Conservation (phyloP, 148 eudicot genomes). For the Dianthus caryophyllus region DNA sequence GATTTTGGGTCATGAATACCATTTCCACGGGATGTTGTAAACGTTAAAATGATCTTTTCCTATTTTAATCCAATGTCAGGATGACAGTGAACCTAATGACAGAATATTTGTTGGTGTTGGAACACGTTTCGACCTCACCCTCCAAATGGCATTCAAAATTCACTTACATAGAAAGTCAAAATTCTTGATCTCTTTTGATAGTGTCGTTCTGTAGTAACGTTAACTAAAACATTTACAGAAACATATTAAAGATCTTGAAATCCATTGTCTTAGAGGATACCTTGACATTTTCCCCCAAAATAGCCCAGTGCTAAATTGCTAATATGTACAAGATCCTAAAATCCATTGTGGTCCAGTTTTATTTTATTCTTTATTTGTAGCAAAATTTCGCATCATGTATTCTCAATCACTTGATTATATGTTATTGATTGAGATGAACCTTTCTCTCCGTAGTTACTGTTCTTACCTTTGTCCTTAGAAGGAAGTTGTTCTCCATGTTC, state of each 20-base stretch:
- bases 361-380: no score
- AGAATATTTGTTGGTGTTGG: not conserved
- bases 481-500: conserved; percentile 1
- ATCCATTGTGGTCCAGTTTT: not conserved
- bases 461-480: not conserved
- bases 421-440: not conserved
- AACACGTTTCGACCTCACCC: conserved; percentile 2
- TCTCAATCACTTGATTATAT: not conserved
- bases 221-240: not conserved
- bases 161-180: not conserved
- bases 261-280: conserved; percentile 1
- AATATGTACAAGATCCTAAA: not conserved
- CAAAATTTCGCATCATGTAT: not conserved
- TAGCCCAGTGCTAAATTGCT: no score
- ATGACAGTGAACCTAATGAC: conserved; percentile 5
- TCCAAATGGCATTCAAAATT: not conserved
- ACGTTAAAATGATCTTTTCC: not conserved
- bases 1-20: not conserved
- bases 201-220: not conserved
- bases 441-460: not conserved
- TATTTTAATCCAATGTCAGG: not conserved
- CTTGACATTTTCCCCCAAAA: not conserved
- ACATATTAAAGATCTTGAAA: not conserved
- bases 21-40: not conserved
- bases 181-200: not conserved